Base-by-base conservation (phyloP, 129 eudicot genomes). In the Chrysanthemum makinoi region DNA sequence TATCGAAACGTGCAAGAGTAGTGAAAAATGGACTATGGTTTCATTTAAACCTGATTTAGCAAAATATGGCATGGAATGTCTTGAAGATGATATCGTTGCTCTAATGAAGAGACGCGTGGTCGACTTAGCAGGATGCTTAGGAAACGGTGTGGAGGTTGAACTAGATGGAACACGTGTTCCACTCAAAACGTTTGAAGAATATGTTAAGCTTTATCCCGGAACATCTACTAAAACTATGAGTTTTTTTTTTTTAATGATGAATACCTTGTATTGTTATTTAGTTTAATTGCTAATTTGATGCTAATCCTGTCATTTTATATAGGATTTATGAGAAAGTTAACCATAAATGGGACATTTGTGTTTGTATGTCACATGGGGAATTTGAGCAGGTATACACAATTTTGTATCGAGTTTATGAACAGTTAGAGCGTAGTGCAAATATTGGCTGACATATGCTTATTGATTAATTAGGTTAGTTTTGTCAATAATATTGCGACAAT, bases 1-100 rank as follows among this genome's bases (percentile, higher is more conserved):
- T 0, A 86, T 87, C 28, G 65, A 85, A 15, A 89, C 87, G 77
- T 89, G 96, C 91, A 94, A 86, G 83, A 83, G 19, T 49, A 43
- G 78, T 74, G 98, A 89, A 68, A 89, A 94, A 65, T 94, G 98
- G 98, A 94, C 98, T 0, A 94, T 82, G 82, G 95, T 94, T 39
- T 52, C 98, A 28, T 94, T 87, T 44, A 90, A 89, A 86, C 98
- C 98, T 7, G 97, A 94, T 80, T 75, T 94, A 51, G 75, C 78
- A 2, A 94, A 89, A 70, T 94, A 89, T 77, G 80, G 82, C 57
- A 87, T 94, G 96, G 77, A 80, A 19, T 77, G 84, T 33, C 79
- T 94, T 1, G 97, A 94, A 77, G 87, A 80, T n/a, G 98, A 89
- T 73, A 96, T 85, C 15, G 93, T 94, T 49, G 93, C 96, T 43